Evolutionary conservation across 345 rosid species (phyloP), one percentile per base, ranked within the genome.

Genomic region (Ceriops zippeliana): DNA sequence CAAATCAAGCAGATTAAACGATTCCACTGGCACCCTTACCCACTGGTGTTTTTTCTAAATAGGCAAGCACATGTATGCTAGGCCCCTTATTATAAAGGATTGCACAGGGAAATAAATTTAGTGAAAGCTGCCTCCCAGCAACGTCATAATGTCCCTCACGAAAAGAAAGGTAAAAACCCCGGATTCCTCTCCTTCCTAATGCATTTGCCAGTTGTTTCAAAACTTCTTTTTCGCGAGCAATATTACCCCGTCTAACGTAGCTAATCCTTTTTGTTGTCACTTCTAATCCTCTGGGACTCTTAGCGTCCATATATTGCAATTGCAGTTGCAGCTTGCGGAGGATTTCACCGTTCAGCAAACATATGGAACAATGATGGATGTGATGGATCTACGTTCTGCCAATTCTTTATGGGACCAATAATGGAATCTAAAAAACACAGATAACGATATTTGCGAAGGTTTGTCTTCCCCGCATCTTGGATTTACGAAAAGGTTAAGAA

Each of bases 211-310:
- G 13, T 61, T 56, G 31, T 27, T 30, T 72, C 42, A 4, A 63
- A 51, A 24, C 74, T 53, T 37, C 78, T 70, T 77, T 59, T n/a
- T 69, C 51, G 82, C 72, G 73, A 83, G 82, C 77, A 78, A 83
- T 21, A 8, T 54, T 42, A 42, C 4, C 15, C 30, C 65, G 76
- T 68, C 73, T 53, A 63, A 70, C 77, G 31, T 5, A 6, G 47
- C 32, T 22, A 62, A 19, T 42, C 71, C 6, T 61, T 47, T 69
- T 31, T 27, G 38, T 53, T 62, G 62, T 72, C 57, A 26, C 58
- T 58, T 26, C 49, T 17, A 30, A 32, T 58, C 22, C 28, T 24
- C 52, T 13, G 22, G 17, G 17, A 56, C 28, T 10, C 26, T 56
- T 7, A 0, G n/a, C 0, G 58, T 11, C 13, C 58, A 53, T 21